Base-by-base conservation (phyloP, 2,329 filamentous ascomycete genomes). In the Colletotrichum aenigma region DNA sequence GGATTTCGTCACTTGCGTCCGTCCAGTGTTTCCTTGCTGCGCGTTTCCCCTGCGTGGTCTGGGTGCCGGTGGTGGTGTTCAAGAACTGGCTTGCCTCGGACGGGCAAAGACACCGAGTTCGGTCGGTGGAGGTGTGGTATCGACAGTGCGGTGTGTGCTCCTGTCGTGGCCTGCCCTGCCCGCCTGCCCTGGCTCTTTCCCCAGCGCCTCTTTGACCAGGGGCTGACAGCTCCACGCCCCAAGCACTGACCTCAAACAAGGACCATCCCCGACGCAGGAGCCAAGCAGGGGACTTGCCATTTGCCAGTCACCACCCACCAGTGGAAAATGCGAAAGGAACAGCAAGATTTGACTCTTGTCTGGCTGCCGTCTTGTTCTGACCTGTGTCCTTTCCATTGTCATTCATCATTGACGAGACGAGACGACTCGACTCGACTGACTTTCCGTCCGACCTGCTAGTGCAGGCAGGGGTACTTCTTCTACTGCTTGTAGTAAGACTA, bases 241-340 rank as follows among this genome's bases (percentile, higher is more conserved):
- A 55, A 68, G 73, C 73, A 75, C 48, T 75, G 73, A 36, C 70
- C 73, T 73, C 64, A 68, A 73, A 75, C 70, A 73, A 68, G 73
- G 73, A 65, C 58, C 21, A 75, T 73, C 73, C 73, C 73, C 64
- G 55, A 66, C 32, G 58, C 32, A 75, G 38, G 69, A 66, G 61
- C 52, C 52, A 38, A 66, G 30, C 69, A 62, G 38, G 58, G 36
- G 61, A 66, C 69, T 21, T 61, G 28, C 18, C 24, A 16, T 61
- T 61, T 52, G 26, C 48, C 30, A 60, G 24, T 34, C 43, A 52
- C 43, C n/a, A 52, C n/a, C 43, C 43, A 13, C 43, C 43, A 52
- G 43, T 21, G 43, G 52, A 58, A 60, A 68, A 28, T 28, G 66
- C 56, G 43, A 64, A 38, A 43, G 21, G 61, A 21, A 32, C 55